Evolutionary conservation across 2,329 filamentous ascomycete genomes (phyloP).

Genomic region (Fusarium xylarioides): DNA sequence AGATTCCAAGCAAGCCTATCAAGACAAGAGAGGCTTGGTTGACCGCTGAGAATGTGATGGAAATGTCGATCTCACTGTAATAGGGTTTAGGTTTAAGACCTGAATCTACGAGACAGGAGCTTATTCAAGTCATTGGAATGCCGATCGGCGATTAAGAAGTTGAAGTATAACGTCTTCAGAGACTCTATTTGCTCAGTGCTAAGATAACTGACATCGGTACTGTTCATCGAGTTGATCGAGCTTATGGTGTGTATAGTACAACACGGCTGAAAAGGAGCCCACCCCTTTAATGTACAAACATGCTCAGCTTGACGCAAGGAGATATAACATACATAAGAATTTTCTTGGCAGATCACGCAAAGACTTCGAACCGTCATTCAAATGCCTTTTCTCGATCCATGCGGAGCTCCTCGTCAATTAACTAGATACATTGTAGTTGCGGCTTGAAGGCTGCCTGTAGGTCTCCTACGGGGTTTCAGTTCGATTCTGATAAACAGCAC

Average conservation of each 20-base stretch:
- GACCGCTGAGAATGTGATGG: background rate
- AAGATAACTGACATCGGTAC: background rate
- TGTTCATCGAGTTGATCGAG: background rate
- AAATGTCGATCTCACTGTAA: background rate
- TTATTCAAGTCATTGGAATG: background rate
- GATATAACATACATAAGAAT: background rate
- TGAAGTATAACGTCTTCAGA: background rate
- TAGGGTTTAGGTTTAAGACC: background rate
- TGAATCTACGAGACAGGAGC: background rate
- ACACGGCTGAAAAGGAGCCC: too few relatives aligned
- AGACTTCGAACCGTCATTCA: background rate
- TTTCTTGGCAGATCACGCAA: background rate
- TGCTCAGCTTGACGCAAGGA: background rate
- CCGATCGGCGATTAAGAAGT: background rate
- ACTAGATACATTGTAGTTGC: background rate
- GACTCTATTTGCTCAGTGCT: fast-evolving
- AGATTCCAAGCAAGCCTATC: background rate
- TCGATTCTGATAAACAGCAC: fast-evolving
- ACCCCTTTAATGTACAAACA: background rate
- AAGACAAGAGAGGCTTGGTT: background rate
- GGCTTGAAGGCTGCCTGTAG: background rate
- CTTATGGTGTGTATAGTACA: background rate
- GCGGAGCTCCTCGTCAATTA: too few relatives aligned
- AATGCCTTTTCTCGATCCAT: background rate
- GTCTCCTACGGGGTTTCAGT: background rate